These are phyloP conservation scores for Hymenoscyphus repandus DNA, from an alignment of 2,329 filamentous ascomycete species.

Conservation along the genomic window DNA sequence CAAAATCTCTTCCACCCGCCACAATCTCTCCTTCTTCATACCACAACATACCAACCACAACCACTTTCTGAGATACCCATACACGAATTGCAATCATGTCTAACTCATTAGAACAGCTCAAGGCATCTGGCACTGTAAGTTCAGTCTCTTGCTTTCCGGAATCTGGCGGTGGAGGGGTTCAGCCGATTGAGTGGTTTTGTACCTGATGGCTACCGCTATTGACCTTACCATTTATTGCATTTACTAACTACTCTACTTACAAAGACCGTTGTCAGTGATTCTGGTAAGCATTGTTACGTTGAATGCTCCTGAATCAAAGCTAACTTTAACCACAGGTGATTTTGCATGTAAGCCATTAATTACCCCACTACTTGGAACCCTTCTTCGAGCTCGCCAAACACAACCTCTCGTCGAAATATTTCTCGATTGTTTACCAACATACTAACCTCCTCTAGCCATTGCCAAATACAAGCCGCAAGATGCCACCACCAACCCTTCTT, in stretches of 20 bases:
- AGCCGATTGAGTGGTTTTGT: constrained; percentile 10
- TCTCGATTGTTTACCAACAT: constrained; percentile 4
- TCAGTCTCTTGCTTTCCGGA: constrained; percentile 3
- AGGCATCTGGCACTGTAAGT: constrained; percentile 92
- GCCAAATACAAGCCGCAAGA: constrained; percentile 99
- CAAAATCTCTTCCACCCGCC: constrained; percentile 13
- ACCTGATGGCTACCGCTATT: constrained; percentile 5
- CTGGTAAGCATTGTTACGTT: constrained; percentile 55
- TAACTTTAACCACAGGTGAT: constrained; percentile 51
- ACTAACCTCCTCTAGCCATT: constrained; percentile 58
- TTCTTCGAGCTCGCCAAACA: background rate
- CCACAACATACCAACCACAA: constrained; percentile 1
- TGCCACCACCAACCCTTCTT: constrained; percentile 98
- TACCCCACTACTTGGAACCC: constrained; percentile 11
- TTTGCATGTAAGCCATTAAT: constrained; percentile 61
- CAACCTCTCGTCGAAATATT: background rate
- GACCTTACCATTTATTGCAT: background rate
- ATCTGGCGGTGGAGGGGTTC: constrained; percentile 11
- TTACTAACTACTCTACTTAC: constrained; percentile 20
- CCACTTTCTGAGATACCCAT: constrained; percentile 12
- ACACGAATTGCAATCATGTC: constrained; percentile 53
- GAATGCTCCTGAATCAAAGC: constrained; percentile 10
- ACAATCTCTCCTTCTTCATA: constrained; percentile 5
- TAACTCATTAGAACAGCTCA: constrained; percentile 92
- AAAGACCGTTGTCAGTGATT: constrained; percentile 93